Evolutionary conservation across 1,139 yeast genomes (phyloP).

Genomic region (Debaryomyces robertsiae): DNA sequence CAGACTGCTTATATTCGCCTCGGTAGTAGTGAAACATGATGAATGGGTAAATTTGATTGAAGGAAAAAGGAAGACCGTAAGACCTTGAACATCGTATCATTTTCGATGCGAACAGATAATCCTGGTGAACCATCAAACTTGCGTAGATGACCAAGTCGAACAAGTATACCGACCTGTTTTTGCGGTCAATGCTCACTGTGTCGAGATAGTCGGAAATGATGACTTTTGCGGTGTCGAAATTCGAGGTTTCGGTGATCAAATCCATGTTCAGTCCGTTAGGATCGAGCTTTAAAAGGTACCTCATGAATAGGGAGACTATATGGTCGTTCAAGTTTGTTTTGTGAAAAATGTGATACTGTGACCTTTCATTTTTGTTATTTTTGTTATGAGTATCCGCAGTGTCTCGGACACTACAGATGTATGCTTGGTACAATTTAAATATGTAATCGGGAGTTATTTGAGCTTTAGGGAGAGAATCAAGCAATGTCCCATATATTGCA

Average conservation of each 20-base stretch:
- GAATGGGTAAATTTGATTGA: slow-evolving; percentile 46
- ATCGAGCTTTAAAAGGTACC: slow-evolving; percentile 27
- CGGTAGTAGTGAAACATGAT: slow-evolving; percentile 39
- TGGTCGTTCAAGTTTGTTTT: slow-evolving; percentile 23
- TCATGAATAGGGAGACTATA: slow-evolving; percentile 33
- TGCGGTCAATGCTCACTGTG: slow-evolving; percentile 16
- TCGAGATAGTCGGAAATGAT: slow-evolving; percentile 29
- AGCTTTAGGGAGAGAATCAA: slow-evolving; percentile 20
- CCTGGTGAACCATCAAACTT: slow-evolving; percentile 34
- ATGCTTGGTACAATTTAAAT: slow-evolving; percentile 23
- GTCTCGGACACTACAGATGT: slow-evolving; percentile 17
- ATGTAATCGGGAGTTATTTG: slow-evolving; percentile 23
- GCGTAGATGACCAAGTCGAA: slow-evolving; percentile 36
- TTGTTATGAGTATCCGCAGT: neutral
- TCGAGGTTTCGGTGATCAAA: slow-evolving; percentile 20
- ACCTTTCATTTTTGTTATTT: neutral
- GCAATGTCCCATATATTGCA: slow-evolving; percentile 29
- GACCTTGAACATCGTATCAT: slow-evolving; percentile 30
- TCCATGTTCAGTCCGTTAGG: slow-evolving; percentile 25
- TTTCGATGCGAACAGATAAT: slow-evolving; percentile 37
- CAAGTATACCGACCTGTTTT: slow-evolving; percentile 24
- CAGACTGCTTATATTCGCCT: slow-evolving; percentile 33
- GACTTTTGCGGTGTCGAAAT: slow-evolving; percentile 33
- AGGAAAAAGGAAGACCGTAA: slow-evolving; percentile 36
- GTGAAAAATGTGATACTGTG: slow-evolving; percentile 9